Conservation (phyloP, 345 rosid species). For the Psidium friedrichsthalianum region DNA sequence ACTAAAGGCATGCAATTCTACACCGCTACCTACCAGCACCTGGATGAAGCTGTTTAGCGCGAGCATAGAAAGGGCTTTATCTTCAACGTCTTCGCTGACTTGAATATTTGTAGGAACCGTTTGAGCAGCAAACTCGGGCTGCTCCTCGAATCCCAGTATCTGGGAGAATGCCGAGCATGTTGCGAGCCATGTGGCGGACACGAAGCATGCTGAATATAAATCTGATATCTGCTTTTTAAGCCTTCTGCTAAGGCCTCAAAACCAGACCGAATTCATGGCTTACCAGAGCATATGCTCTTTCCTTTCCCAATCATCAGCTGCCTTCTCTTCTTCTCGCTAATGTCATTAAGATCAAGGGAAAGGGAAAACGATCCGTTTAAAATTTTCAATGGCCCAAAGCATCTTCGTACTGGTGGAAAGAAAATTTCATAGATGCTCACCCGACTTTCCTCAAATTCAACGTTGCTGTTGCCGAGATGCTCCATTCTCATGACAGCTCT, state of each 20-base stretch:
- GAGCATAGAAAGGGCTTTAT: conserved; percentile 45
- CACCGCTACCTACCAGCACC: conserved; percentile 30
- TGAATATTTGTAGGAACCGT: conserved; percentile 31
- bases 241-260: conserved; percentile 66
- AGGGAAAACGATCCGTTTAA: background rate
- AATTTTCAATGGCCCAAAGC: background rate
- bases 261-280: conserved; percentile 60
- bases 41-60: conserved; percentile 48
- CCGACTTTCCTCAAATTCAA: conserved; percentile 30
- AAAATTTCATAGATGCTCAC: conserved; percentile 18
- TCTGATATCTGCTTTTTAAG: conserved; percentile 32
- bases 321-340: conserved; percentile 45
- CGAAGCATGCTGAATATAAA: conserved; percentile 34
- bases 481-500: conserved; percentile 31
- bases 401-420: background rate
- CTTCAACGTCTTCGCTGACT: conserved; percentile 41
- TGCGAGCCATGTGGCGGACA: conserved; percentile 51
- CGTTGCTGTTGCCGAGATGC: conserved; percentile 13
- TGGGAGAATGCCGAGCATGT: conserved; percentile 46
- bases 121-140: conserved; percentile 57
- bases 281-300: conserved; percentile 39
- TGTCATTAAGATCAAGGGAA: background rate
- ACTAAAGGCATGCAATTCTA: background rate
- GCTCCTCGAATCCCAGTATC: conserved; percentile 57
- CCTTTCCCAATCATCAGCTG: conserved; percentile 58